These are phyloP conservation scores for Linaria vulgaris DNA, from an alignment of 257 asterid species.

Conservation along the genomic window DNA sequence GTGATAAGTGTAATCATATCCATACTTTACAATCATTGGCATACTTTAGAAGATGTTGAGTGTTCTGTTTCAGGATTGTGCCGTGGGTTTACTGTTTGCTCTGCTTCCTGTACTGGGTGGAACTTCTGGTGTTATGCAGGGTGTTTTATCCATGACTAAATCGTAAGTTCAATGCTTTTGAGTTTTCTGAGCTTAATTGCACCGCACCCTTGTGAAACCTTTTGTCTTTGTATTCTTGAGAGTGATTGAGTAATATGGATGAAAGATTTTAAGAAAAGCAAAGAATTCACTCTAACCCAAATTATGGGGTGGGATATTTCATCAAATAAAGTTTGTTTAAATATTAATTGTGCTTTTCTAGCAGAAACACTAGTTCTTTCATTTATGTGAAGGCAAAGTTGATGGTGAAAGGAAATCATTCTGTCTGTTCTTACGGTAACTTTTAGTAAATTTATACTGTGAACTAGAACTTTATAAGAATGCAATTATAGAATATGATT, in stretches of 20 bases:
- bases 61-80: slow-evolving; percentile 76
- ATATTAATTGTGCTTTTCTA: background rate
- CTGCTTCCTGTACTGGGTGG: slow-evolving; percentile 99
- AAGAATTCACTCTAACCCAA: slow-evolving; percentile 6
- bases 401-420: background rate
- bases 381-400: background rate
- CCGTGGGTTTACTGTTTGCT: slow-evolving; percentile 96
- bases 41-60: slow-evolving; percentile 6
- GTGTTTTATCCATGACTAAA: slow-evolving; percentile 92
- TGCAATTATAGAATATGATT: background rate
- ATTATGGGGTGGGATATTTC: background rate
- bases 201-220: slow-evolving; percentile 22
- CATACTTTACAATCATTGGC: slow-evolving; percentile 9
- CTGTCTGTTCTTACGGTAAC: too few relatives aligned
- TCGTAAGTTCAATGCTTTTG: slow-evolving; percentile 56
- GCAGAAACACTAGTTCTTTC: too few relatives aligned
- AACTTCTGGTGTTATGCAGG: slow-evolving; percentile 90
- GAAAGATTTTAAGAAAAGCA: background rate
- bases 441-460: too few relatives aligned
- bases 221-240: slow-evolving; percentile 3
- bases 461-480: slow-evolving; percentile 5
- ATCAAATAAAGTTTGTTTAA: background rate
- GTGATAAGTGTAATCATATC: slow-evolving; percentile 7
- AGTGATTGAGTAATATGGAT: background rate
- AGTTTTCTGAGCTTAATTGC: slow-evolving; percentile 13